phyloP scores from a whole-genome alignment of 345 rosid genomes.

The Lepidium sativum region DNA sequence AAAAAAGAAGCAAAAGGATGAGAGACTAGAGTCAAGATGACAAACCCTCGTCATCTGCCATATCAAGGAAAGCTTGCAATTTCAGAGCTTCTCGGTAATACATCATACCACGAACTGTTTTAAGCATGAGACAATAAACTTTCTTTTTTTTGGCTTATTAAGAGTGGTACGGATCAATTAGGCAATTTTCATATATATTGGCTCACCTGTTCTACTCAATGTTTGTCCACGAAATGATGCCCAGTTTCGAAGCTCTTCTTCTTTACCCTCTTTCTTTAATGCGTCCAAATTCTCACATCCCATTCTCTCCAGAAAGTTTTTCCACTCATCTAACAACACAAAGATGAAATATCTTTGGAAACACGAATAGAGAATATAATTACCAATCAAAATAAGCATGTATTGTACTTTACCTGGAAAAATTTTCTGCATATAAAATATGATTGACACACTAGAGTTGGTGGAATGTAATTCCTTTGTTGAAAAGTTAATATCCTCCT shows the following conservation, averaged over 20 bases:
- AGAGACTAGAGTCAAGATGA: conserved; percentile 7
- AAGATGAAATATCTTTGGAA: not conserved
- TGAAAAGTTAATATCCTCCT: conserved; percentile 80
- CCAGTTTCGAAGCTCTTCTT: conserved; percentile 77
- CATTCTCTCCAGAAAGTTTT: conserved; percentile 83
- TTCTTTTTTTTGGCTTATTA: not conserved
- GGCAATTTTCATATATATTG: not conserved
- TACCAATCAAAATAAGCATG: not conserved
- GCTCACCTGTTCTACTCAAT: conserved; percentile 85
- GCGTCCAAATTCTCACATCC: conserved; percentile 47
- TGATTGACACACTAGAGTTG: conserved; percentile 67
- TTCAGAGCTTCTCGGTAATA: conserved; percentile 83
- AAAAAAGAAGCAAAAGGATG: not conserved
- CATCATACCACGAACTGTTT: conserved; percentile 97
- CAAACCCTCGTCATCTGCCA: conserved; percentile 70
- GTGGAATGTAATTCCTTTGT: conserved; percentile 60
- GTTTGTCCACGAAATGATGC: conserved; percentile 95
- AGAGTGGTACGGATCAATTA: not conserved
- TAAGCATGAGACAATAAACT: not conserved
- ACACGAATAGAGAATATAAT: not conserved
- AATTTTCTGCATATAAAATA: conserved; percentile 74
- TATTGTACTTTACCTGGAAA: conserved; percentile 56
- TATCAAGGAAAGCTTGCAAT: conserved; percentile 81
- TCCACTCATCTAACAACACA: conserved; percentile 69
- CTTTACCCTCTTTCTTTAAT: conserved; percentile 38